Evolutionary conservation across 192 early-diverging fungal species (phyloP).

Genomic region (Linnemannia elongata): DNA sequence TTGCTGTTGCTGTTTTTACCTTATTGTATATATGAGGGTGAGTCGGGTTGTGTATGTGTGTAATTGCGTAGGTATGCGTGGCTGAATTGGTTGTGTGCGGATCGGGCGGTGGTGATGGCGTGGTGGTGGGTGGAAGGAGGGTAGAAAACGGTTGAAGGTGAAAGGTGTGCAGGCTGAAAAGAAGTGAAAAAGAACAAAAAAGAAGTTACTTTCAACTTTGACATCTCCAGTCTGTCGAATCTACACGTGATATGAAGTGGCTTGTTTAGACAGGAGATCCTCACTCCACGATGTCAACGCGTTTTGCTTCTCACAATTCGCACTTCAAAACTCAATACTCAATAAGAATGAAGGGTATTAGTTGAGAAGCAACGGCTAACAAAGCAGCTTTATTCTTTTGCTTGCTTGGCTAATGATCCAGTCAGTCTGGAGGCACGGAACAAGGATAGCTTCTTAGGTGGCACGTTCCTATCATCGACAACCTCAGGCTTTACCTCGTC

Average conservation of each 20-base stretch:
- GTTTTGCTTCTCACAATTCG: neutral
- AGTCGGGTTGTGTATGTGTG: neutral
- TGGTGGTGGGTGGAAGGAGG: neutral
- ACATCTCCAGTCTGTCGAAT: neutral
- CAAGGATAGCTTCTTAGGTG: constrained; percentile 49
- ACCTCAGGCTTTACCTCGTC: neutral
- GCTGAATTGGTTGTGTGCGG: neutral
- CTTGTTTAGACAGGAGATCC: neutral
- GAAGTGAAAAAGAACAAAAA: constrained; percentile 4
- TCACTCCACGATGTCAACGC: neutral
- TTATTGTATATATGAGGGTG: neutral
- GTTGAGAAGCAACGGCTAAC: too few species aligned
- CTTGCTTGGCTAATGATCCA: constrained; percentile 44
- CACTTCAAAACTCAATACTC: neutral
- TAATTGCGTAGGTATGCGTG: neutral
- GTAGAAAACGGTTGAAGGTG: neutral
- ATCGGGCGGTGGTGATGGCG: neutral
- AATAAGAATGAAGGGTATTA: too few species aligned
- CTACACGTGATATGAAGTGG: neutral
- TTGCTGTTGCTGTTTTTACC: neutral
- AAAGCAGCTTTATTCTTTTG: neutral
- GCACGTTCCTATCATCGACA: constrained; percentile 37
- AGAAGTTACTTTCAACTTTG: neutral
- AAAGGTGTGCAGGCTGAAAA: neutral
- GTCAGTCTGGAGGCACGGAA: constrained; percentile 49